These are phyloP conservation scores for Neurospora sp. DNA, from an alignment of 2,329 filamentous ascomycete genomes.

Conservation along the genomic window DNA sequence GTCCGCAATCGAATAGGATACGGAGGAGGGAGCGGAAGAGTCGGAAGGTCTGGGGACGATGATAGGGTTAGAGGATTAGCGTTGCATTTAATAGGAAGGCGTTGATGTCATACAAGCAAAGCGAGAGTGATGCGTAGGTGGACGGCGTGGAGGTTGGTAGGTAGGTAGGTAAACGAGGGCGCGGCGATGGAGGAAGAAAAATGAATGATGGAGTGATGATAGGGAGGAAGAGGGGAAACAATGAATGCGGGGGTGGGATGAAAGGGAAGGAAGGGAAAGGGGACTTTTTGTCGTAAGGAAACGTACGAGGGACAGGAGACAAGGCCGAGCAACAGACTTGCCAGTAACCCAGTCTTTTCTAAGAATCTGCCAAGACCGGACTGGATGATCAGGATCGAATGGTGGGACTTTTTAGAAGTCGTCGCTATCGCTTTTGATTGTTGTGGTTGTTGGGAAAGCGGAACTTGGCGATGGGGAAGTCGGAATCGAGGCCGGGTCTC, in stretches of 20 bases:
- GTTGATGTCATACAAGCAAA: not conserved
- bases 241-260: not conserved
- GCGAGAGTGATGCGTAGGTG: not conserved
- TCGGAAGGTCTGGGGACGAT: constrained; percentile 2
- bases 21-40: constrained; percentile 6
- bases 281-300: not conserved
- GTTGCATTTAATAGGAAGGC: not conserved
- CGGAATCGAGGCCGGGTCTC: not conserved
- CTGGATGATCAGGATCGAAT: not conserved
- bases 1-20: constrained; percentile 3
- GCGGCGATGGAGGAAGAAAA: not conserved
- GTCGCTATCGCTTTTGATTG: not conserved
- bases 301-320: not conserved
- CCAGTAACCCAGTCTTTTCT: not conserved
- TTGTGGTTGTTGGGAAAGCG: not conserved
- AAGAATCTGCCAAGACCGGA: not conserved
- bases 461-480: not conserved
- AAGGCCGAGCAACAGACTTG: not conserved
- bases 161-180: not conserved
- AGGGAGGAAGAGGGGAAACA: not conserved
- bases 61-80: constrained; percentile 1
- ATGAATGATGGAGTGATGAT: not conserved
- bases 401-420: not conserved
- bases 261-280: not conserved
- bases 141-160: not conserved